phyloP scores from a whole-genome alignment of 352 stramenopile genomes.

The Aphanomyces euteiches region DNA sequence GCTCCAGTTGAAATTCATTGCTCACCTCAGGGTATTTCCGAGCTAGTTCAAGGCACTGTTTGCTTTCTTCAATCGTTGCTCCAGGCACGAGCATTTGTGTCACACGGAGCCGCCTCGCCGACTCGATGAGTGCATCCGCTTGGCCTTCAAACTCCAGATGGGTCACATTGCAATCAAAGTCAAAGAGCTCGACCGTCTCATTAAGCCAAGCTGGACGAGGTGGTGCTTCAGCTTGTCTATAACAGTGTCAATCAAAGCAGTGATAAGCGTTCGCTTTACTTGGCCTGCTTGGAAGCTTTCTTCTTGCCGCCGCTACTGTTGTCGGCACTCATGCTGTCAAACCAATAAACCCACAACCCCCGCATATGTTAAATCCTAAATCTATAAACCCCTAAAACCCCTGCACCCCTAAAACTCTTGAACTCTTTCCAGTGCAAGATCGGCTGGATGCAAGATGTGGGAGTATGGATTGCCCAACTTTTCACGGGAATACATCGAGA shows the following conservation, averaged over 20 bases:
- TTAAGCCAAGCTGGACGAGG: conserved; percentile 3
- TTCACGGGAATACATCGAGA: background rate
- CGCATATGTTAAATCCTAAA: no score
- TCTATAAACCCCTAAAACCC: no score
- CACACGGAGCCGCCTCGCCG: conserved; percentile 43
- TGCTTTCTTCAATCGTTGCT: conserved; percentile 63
- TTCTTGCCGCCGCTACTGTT: background rate
- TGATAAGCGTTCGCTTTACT: background rate
- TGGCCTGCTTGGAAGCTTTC: background rate
- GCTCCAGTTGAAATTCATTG: no score
- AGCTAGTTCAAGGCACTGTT: conserved; percentile 52
- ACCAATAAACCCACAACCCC: no score
- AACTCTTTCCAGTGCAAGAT: no score
- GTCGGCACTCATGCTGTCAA: no score
- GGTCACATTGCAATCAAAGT: conserved; percentile 82
- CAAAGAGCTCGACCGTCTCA: conserved; percentile 45
- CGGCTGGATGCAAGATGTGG: background rate
- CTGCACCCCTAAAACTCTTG: no score
- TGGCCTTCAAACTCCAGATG: conserved; percentile 56
- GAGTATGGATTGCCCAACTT: conserved; percentile 13
- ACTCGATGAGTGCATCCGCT: conserved; percentile 41
- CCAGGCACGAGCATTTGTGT: conserved; percentile 73
- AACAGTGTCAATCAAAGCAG: no score
- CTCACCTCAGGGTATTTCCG: conserved; percentile 41
- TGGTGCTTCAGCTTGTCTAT: no score